Evolutionary conservation across 306 rosid genomes (phyloP).

Genomic region (Corylus avellana): DNA sequence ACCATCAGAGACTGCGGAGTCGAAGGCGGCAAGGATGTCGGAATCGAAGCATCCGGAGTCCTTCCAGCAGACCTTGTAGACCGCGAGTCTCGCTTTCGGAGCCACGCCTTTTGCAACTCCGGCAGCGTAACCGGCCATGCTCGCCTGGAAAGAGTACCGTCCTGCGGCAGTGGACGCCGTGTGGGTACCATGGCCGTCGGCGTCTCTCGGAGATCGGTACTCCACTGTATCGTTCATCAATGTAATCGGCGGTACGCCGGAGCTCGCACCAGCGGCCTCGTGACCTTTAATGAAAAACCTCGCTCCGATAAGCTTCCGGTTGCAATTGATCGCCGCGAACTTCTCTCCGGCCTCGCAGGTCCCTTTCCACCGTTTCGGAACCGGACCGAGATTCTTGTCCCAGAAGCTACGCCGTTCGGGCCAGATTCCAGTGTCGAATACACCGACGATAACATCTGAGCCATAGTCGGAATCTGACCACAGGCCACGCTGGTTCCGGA

Average conservation of each 20-base stretch:
- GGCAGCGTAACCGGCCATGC: constrained; percentile 76
- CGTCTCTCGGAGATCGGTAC: constrained; percentile 82
- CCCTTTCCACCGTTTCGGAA: constrained; percentile 84
- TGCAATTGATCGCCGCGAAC: constrained; percentile 58
- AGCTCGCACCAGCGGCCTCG: constrained; percentile 44
- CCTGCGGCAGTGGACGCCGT: constrained; percentile 93
- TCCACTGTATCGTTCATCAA: constrained; percentile 71
- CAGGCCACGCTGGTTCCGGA: constrained; percentile 80
- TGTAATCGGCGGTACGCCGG: constrained; percentile 37
- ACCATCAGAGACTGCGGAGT: constrained; percentile 73
- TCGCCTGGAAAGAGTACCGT: constrained; percentile 65
- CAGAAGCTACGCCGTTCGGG: constrained; percentile 83
- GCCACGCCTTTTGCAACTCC: constrained; percentile 92
- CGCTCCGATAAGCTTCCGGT: constrained; percentile 75
- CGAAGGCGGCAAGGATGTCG: constrained; percentile 78
- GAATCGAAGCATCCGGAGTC: constrained; percentile 84
- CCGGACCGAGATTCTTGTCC: constrained; percentile 66
- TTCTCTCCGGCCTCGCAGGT: constrained; percentile 63
- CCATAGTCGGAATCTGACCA: constrained; percentile 95
- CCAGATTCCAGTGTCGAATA: constrained; percentile 87
- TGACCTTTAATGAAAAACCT: constrained; percentile 81
- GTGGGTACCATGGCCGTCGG: constrained; percentile 95
- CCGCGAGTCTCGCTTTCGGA: constrained; percentile 80
- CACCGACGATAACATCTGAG: constrained; percentile 78
- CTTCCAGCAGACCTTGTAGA: constrained; percentile 91